These are phyloP conservation scores for Aspergillus asperescens DNA, from an alignment of 495 filamentous ascomycete genomes.

Conservation along the genomic window DNA sequence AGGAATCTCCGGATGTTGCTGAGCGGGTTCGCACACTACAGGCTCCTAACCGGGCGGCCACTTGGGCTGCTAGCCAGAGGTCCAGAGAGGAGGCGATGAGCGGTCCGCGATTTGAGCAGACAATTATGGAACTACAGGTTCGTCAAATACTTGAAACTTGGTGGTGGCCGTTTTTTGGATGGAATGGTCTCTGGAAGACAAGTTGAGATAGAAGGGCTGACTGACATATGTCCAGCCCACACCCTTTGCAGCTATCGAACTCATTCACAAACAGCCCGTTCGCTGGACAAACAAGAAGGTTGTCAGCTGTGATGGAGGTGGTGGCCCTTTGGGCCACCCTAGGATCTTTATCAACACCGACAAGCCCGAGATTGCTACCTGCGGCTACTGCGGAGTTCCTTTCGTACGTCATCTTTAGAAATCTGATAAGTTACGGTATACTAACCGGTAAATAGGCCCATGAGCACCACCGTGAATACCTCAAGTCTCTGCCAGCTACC, in stretches of 20 bases:
- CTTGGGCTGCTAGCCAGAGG: conserved; percentile 82
- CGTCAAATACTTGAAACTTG: conserved; percentile 22
- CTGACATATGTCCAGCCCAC: conserved; percentile 56
- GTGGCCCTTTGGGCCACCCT: conserved; percentile 87
- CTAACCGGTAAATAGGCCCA: conserved; percentile 57
- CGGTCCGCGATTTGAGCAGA: conserved; percentile 95
- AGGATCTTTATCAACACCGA: conserved; percentile 95
- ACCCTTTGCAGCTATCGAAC: conserved; percentile 82
- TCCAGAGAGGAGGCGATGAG: conserved; percentile 77
- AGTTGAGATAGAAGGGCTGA: background rate
- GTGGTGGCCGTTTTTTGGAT: background rate
- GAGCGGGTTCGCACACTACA: conserved; percentile 61
- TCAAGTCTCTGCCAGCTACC: conserved; percentile 72
- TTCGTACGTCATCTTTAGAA: conserved; percentile 59
- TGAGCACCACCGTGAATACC: conserved; percentile 73
- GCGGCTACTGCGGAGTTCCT: conserved; percentile 91
- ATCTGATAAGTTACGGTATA: background rate
- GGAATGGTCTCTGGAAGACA: background rate
- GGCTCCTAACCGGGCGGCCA: conserved; percentile 74
- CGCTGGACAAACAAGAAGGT: conserved; percentile 77
- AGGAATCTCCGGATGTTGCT: conserved; percentile 55
- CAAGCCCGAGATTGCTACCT: conserved; percentile 86
- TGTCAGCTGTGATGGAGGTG: conserved; percentile 89
- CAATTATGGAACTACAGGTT: conserved; percentile 84
- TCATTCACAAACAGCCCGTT: conserved; percentile 94